Conservation (phyloP, 176 grass and related monocot species). For the Phyllostachys edulis region DNA sequence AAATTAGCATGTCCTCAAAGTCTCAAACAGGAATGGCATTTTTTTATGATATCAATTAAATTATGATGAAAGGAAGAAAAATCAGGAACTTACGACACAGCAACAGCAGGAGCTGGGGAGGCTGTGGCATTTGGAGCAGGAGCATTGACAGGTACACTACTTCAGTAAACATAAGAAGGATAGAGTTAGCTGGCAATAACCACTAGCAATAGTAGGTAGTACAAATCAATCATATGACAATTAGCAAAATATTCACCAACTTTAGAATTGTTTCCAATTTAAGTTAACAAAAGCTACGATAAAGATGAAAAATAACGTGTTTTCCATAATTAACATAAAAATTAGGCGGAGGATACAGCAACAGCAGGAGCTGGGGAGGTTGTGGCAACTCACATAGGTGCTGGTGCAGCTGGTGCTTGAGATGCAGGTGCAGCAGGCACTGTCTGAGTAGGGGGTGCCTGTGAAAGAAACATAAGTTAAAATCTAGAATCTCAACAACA, state of each 20-base stretch:
- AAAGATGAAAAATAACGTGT: background rate
- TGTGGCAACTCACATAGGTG: slow-evolving; percentile 48
- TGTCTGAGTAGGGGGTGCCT: slow-evolving; percentile 60
- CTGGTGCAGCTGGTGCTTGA: slow-evolving; percentile 44
- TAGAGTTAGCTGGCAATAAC: slow-evolving; percentile 32
- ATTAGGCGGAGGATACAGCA: background rate
- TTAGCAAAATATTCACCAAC: background rate
- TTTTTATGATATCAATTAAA: background rate
- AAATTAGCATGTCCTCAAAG: background rate
- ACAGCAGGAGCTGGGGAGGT: background rate
- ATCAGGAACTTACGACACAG: slow-evolving; percentile 52
- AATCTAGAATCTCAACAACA: slow-evolving; percentile 15
- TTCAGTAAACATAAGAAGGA: slow-evolving; percentile 32
- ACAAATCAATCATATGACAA: background rate
- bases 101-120: slow-evolving; percentile 57
- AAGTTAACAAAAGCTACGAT: slow-evolving; percentile 9
- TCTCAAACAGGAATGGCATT: slow-evolving; percentile 9
- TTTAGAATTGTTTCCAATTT: background rate
- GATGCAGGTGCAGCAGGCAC: slow-evolving; percentile 47
- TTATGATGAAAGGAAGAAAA: slow-evolving; percentile 9
- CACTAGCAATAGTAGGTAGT: slow-evolving; percentile 8
- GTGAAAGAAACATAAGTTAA: slow-evolving; percentile 17
- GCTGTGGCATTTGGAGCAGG: slow-evolving; percentile 51
- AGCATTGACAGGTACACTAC: slow-evolving; percentile 54
- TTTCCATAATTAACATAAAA: background rate